Evolutionary conservation across 1,139 yeast genomes (phyloP).

Genomic region (Suhomyces atakaporum): DNA sequence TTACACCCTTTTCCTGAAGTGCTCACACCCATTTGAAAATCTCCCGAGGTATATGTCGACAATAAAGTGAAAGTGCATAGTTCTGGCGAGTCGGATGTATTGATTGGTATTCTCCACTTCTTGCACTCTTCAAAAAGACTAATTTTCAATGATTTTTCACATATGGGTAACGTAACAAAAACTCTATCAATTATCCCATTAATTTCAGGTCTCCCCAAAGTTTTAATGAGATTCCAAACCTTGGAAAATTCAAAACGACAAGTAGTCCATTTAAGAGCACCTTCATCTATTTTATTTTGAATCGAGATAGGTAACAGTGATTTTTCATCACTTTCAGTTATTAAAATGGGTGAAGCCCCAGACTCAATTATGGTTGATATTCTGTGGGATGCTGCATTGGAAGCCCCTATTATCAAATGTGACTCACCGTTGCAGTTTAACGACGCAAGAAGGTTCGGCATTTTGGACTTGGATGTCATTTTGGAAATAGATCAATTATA

Average conservation of each 20-base stretch:
- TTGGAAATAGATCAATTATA: slow-evolving; percentile 1
- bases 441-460: slow-evolving; percentile 50
- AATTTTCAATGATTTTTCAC: slow-evolving; percentile 28
- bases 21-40: slow-evolving; percentile 79
- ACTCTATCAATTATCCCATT: slow-evolving; percentile 71
- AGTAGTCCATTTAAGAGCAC: slow-evolving; percentile 31
- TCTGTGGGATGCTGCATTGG: slow-evolving; percentile 54
- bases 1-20: slow-evolving; percentile 92
- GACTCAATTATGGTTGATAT: slow-evolving; percentile 49
- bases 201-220: slow-evolving; percentile 65
- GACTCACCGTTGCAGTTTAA: slow-evolving; percentile 52
- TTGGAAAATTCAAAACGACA: slow-evolving; percentile 18
- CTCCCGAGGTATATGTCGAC: slow-evolving; percentile 71
- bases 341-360: slow-evolving; percentile 60
- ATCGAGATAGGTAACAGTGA: slow-evolving; percentile 24
- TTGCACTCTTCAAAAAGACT: slow-evolving; percentile 53
- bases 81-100: slow-evolving; percentile 72
- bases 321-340: slow-evolving; percentile 26
- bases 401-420: slow-evolving; percentile 64
- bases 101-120: slow-evolving; percentile 73
- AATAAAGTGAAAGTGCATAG: slow-evolving; percentile 74
- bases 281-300: slow-evolving; percentile 20
- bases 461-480: slow-evolving; percentile 8
- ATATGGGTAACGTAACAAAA: slow-evolving; percentile 54
- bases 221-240: slow-evolving; percentile 31